These are phyloP conservation scores for Haplosporangium gracile DNA, from an alignment of 192 early-diverging fungal species.

Conservation along the genomic window DNA sequence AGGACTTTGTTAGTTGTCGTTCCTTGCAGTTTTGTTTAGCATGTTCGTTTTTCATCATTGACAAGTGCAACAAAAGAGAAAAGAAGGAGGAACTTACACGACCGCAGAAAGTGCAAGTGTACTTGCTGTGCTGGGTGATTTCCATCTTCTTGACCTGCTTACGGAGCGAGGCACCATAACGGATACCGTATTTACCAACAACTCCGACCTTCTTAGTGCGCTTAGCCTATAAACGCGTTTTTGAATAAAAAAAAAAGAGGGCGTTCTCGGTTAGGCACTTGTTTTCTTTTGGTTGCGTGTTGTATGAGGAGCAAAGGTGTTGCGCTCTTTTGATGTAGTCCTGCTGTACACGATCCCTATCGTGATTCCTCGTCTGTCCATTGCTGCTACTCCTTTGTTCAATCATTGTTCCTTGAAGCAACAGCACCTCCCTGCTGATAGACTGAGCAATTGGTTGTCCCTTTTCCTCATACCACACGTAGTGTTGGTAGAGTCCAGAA, in stretches of 20 bases:
- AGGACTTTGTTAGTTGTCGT: neutral
- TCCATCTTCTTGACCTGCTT: conserved; percentile 83
- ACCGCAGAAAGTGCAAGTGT: conserved; percentile 99
- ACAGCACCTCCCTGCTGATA: no score
- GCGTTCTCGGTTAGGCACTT: neutral
- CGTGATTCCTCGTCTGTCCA: no score
- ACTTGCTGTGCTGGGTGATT: conserved; percentile 99
- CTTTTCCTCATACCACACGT: no score
- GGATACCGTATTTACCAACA: conserved; percentile 99
- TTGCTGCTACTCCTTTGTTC: no score
- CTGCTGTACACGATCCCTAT: no score
- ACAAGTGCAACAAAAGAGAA: neutral
- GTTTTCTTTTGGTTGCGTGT: no score
- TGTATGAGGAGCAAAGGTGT: no score
- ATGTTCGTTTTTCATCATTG: neutral
- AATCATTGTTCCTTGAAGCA: no score
- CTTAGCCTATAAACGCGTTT: conserved; percentile 74
- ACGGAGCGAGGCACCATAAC: conserved; percentile 99
- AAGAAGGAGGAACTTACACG: conserved; percentile 69
- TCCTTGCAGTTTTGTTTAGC: neutral
- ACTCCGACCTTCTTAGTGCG: conserved; percentile 99
- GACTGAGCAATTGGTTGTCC: no score
- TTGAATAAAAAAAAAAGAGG: neutral
- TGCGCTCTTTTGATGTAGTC: no score
- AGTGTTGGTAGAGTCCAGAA: no score